phyloP scores from a whole-genome alignment of 768 basidiomycete species.

The Hygrophoropsis aurantiaca region DNA sequence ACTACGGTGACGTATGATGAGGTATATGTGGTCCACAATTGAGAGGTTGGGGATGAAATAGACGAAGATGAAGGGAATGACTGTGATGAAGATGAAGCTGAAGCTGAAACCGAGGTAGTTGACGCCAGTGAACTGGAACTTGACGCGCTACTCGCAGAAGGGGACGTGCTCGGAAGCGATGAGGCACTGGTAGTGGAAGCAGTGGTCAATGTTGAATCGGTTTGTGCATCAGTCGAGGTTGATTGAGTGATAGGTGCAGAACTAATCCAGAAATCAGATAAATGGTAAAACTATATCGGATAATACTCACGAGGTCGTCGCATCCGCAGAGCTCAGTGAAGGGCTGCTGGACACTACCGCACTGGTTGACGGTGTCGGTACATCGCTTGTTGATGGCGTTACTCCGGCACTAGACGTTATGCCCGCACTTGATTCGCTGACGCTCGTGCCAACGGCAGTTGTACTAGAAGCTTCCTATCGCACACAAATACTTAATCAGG shows the following conservation, averaged over 20 bases:
- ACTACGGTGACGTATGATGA: constrained; percentile 17
- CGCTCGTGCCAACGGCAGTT: background rate
- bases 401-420: background rate
- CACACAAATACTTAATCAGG: too few relatives aligned
- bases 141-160: constrained; percentile 7
- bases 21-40: constrained; percentile 15
- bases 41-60: constrained; percentile 4
- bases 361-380: background rate
- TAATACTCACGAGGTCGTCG: background rate
- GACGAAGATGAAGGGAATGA: constrained; percentile 5
- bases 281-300: too few relatives aligned
- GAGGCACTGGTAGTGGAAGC: background rate
- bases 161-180: background rate
- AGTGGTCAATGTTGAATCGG: background rate
- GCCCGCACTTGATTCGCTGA: too few relatives aligned
- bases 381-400: background rate
- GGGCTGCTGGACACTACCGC: background rate
- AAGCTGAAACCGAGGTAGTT: background rate
- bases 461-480: too few relatives aligned
- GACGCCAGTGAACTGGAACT: background rate
- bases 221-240: background rate
- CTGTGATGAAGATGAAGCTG: constrained; percentile 3
- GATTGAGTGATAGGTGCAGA: background rate
- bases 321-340: background rate
- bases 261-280: too few relatives aligned